Percentiles rank a stretch among this genome's conserved stretches.
These are phyloP conservation scores for Boletus pseudo-olivaceus DNA, from an alignment of 768 basidiomycete species.

Conservation along the genomic window DNA sequence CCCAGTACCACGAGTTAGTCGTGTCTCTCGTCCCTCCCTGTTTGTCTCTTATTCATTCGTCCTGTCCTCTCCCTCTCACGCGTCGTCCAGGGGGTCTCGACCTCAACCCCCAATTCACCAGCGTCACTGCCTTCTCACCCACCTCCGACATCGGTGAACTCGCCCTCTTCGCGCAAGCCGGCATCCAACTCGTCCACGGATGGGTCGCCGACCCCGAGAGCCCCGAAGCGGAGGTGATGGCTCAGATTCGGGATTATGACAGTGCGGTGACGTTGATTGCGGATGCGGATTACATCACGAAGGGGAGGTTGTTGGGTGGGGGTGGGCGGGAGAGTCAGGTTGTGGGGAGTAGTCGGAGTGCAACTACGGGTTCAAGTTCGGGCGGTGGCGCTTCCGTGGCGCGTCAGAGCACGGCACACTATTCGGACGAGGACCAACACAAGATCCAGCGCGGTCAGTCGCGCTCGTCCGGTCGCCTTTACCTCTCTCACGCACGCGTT, in stretches of 20 bases:
- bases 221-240: slow-evolving; percentile 52
- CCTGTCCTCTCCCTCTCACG: background rate
- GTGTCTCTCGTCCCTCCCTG: background rate
- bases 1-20: slow-evolving; percentile 72
- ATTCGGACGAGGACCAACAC: slow-evolving; percentile 50
- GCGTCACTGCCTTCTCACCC: slow-evolving; percentile 64
- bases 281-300: slow-evolving; percentile 72
- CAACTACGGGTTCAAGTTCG: slow-evolving; percentile 1
- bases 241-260: slow-evolving; percentile 65
- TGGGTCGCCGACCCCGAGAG: slow-evolving; percentile 56
- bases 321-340: background rate
- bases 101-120: slow-evolving; percentile 80
- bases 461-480: background rate
- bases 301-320: slow-evolving; percentile 50
- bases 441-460: slow-evolving; percentile 70
- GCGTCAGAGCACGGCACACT: slow-evolving; percentile 21
- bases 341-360: background rate
- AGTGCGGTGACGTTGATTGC: slow-evolving; percentile 70
- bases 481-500: background rate
- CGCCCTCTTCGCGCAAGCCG: slow-evolving; percentile 78
- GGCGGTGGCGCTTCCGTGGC: slow-evolving; percentile 4
- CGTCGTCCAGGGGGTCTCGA: slow-evolving; percentile 71
- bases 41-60: background rate
- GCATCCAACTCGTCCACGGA: slow-evolving; percentile 81
- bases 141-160: slow-evolving; percentile 69